A percentile compares a stretch with the other conserved stretches of the same genome.
These are phyloP conservation scores for Kwoniella europaea DNA, from an alignment of 768 basidiomycete species.

Conservation along the genomic window DNA sequence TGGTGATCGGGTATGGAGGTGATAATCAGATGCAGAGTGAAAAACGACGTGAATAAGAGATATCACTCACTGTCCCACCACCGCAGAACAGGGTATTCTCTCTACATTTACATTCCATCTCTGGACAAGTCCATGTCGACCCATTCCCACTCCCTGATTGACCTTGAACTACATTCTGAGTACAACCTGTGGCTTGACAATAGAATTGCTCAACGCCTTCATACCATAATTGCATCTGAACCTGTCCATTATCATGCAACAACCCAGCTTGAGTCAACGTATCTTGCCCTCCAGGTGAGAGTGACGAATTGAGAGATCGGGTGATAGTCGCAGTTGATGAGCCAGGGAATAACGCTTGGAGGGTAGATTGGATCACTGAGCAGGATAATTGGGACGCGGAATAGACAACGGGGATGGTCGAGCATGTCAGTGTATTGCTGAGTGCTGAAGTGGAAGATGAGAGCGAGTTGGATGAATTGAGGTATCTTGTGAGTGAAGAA, in stretches of 20 bases:
- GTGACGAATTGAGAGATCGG: slow-evolving; percentile 71
- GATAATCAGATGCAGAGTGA: background rate
- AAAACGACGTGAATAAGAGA: background rate
- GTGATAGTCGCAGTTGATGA: slow-evolving; percentile 75
- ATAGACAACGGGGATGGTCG: slow-evolving; percentile 70
- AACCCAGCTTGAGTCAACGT: slow-evolving; percentile 24
- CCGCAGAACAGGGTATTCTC: slow-evolving; percentile 77
- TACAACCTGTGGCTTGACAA: slow-evolving; percentile 74
- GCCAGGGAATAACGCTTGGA: slow-evolving; percentile 76
- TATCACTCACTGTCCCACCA: slow-evolving; percentile 10
- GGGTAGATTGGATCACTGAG: slow-evolving; percentile 78
- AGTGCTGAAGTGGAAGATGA: slow-evolving; percentile 21
- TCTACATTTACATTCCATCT: slow-evolving; percentile 76
- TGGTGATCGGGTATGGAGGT: background rate
- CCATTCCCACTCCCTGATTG: slow-evolving; percentile 54
- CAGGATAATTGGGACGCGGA: slow-evolving; percentile 85
- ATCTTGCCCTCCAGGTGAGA: slow-evolving; percentile 64
- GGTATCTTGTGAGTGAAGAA: slow-evolving; percentile 60
- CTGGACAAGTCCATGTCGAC: slow-evolving; percentile 72
- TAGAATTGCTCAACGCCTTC: slow-evolving; percentile 70
- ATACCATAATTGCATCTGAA: slow-evolving; percentile 56
- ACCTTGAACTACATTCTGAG: slow-evolving; percentile 62
- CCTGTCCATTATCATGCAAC: slow-evolving; percentile 32
- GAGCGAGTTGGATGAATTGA: slow-evolving; percentile 58
- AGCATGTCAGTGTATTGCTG: slow-evolving; percentile 78